These are phyloP conservation scores for Baudoinia panamericana DNA, from an alignment of 495 filamentous ascomycete species.

Conservation along the genomic window DNA sequence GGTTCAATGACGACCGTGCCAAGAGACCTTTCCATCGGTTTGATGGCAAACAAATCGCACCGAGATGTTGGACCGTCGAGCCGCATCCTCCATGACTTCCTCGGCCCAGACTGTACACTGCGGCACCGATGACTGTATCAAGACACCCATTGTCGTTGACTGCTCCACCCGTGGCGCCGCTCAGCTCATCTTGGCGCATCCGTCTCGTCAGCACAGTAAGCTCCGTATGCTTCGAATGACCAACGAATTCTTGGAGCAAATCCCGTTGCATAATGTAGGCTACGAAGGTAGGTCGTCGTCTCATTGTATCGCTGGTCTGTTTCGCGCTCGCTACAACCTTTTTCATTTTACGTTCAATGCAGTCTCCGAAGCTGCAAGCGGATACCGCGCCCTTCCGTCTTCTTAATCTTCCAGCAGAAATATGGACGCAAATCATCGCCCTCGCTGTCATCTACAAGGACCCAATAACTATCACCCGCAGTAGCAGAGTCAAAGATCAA, in stretches of 20 bases:
- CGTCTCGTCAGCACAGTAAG: too few species aligned
- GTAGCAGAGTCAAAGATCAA: neutral
- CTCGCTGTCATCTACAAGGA: neutral
- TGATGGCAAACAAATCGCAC: too few species aligned
- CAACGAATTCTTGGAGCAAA: neutral
- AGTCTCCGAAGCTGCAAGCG: neutral
- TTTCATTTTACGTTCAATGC: neutral
- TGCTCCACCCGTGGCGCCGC: too few species aligned
- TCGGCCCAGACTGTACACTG: too few species aligned
- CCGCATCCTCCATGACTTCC: too few species aligned
- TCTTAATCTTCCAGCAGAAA: neutral
- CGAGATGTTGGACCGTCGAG: too few species aligned
- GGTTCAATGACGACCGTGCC: too few species aligned
- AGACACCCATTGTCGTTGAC: too few species aligned
- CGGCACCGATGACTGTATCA: too few species aligned
- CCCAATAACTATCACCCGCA: neutral
- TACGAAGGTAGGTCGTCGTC: neutral
- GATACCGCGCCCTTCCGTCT: neutral
- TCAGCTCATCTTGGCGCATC: too few species aligned
- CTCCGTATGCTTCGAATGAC: too few species aligned
- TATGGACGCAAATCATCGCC: neutral
- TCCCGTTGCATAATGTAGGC: neutral
- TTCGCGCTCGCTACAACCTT: neutral
- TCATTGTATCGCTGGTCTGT: neutral
- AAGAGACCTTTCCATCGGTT: too few species aligned